Evolutionary conservation across 257 asterid species (phyloP).

Genomic region (Gentiana dahurica): DNA sequence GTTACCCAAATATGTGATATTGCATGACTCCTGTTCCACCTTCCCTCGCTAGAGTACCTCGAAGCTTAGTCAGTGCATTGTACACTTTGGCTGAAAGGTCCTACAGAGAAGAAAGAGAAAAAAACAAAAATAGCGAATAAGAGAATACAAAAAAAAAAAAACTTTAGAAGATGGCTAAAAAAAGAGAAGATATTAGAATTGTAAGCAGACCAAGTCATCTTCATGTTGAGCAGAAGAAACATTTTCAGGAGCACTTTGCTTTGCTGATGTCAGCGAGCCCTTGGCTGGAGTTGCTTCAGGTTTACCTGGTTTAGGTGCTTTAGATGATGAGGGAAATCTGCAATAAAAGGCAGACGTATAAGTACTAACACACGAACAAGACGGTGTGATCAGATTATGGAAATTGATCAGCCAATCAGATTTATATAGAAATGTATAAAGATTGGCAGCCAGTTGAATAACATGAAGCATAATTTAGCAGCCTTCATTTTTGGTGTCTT

Average conservation of each 20-base stretch:
- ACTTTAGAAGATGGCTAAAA: no score
- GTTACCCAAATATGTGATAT: constrained; percentile 71
- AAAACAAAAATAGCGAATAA: constrained; percentile 1
- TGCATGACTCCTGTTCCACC: constrained; percentile 46
- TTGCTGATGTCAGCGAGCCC: constrained; percentile 43
- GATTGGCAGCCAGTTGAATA: no score
- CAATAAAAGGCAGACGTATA: constrained; percentile 9
- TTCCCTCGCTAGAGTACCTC: constrained; percentile 48
- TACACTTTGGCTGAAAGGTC: constrained; percentile 55
- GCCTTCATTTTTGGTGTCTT: no score
- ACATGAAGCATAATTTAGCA: no score
- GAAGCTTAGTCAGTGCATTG: constrained; percentile 49
- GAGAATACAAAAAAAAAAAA: no score
- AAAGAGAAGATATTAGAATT: constrained; percentile 7
- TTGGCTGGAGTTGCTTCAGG: constrained; percentile 66
- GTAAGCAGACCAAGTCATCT: constrained; percentile 42
- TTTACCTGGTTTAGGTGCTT: constrained; percentile 44
- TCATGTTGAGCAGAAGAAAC: constrained; percentile 37
- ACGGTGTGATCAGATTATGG: no score
- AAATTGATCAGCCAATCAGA: no score
- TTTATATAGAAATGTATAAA: no score
- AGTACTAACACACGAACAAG: not conserved
- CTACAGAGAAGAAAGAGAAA: constrained; percentile 23
- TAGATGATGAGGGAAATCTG: constrained; percentile 56
- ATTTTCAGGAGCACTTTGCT: constrained; percentile 28